A percentile compares a stretch with the other conserved stretches of the same genome.
Conservation (phyloP, 495 filamentous ascomycete species). For the Glarea lozoyensis region DNA sequence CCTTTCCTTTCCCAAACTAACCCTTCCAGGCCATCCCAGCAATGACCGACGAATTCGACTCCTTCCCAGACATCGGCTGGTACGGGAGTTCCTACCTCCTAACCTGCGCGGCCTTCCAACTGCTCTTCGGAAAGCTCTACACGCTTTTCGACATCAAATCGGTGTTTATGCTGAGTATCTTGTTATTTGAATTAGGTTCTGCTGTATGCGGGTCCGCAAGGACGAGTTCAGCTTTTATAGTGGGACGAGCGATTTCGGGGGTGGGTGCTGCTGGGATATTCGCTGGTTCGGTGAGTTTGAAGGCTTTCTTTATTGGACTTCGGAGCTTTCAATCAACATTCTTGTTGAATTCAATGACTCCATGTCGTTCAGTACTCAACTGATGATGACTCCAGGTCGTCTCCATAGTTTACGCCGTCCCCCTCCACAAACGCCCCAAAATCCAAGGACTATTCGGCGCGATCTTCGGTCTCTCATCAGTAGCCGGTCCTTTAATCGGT, state of each 20-base stretch:
- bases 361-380: too few species aligned
- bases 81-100: constrained; percentile 46
- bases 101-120: constrained; percentile 31
- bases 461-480: constrained; percentile 20
- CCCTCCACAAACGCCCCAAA: constrained; percentile 35
- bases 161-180: constrained; percentile 9
- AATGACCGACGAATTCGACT: constrained; percentile 35
- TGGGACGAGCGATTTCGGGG: constrained; percentile 47
- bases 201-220: constrained; percentile 46
- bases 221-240: constrained; percentile 39
- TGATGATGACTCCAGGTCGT: constrained; percentile 24
- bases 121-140: constrained; percentile 24
- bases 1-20: neutral
- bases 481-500: constrained; percentile 51
- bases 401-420: constrained; percentile 33
- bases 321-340: too few species aligned
- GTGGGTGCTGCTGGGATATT: constrained; percentile 34
- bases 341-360: too few species aligned
- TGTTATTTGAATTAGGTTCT: constrained; percentile 43
- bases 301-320: too few species aligned
- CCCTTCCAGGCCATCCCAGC: constrained; percentile 29
- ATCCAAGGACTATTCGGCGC: constrained; percentile 36
- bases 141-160: constrained; percentile 30
- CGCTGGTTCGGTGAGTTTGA: constrained; percentile 40
- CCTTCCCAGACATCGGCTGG: constrained; percentile 41